Base-by-base conservation (phyloP, 192 early-diverging fungal species). In the Coemansia erecta region DNA sequence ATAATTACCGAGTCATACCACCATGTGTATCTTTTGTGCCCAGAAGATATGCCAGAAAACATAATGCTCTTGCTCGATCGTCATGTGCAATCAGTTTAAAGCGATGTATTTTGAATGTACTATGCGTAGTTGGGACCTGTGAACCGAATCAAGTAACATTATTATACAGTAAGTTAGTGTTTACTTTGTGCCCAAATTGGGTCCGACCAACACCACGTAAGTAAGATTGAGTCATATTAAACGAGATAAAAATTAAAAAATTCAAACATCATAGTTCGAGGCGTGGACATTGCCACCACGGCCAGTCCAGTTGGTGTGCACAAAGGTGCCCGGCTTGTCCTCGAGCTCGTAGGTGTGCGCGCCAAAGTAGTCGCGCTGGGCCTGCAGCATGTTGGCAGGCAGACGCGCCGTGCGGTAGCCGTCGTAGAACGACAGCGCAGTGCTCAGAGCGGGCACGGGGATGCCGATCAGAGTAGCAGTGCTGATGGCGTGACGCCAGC, bases 251-350 rank as follows among this genome's bases (percentile, higher is more conserved):
- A 13, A 12, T 7, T 41, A 17, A 4, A 24, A n/a, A 26, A 11
- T 43, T 81, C 80, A 90, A 53, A 78, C 89, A 17, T 88, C 73
- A 68, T 90, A 90, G 56, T 83, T 89, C 42, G 84, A 81, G 1
- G 86, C 85, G 43, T 83, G 78, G 53, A 91, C 86, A 60, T 85
- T 83, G 43, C 88, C 95, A 71, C 95, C 95, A 58, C 88, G 87
- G 50, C 94, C 95, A 64, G 94, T 97, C 95, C 94, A 98, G 92
- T 98, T 98, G 79, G 94, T 90, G 89, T 98, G 95, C 53, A 93
- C 74, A 78, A 66, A 87, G 52, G 61, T 82, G 44, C 90, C 91
- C 41, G 88, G 87, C 66, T 81, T 81, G 66, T 73, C 84, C 60
- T 92, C 81, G 22, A 88, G 83, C 85, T 95, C 91, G 79, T 94